Conservation (phyloP, 2,329 filamentous ascomycete species). For the Escovopsis sp. region DNA sequence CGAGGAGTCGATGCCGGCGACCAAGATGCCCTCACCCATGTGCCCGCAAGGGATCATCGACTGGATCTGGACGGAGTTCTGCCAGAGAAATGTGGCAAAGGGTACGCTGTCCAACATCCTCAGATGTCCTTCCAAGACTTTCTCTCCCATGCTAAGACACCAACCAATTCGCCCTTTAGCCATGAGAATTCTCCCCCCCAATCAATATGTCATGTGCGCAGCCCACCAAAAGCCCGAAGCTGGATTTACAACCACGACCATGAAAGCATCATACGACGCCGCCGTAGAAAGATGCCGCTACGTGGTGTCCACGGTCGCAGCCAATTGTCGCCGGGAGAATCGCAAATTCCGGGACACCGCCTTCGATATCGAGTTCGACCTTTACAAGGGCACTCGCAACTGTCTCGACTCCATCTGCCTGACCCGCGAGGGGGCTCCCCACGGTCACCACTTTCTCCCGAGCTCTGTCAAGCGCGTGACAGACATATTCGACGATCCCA, state of each 20-base stretch:
- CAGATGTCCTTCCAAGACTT: too few species aligned
- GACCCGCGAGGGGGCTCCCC: constrained; percentile 14
- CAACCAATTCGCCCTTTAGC: too few species aligned
- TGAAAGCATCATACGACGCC: constrained; percentile 56
- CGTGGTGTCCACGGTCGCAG: constrained; percentile 47
- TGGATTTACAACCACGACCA: constrained; percentile 36
- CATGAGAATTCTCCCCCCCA: too few species aligned
- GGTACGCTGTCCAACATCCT: too few species aligned
- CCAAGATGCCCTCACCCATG: too few species aligned
- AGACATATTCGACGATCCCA: constrained; percentile 63
- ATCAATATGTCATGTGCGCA: too few species aligned
- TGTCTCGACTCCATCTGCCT: constrained; percentile 30
- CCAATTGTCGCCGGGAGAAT: constrained; percentile 60
- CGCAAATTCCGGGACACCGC: constrained; percentile 78
- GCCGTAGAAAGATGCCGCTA: constrained; percentile 53
- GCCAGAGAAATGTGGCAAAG: too few species aligned
- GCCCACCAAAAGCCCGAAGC: constrained; percentile 24
- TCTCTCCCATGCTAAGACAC: too few species aligned
- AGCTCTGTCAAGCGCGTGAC: constrained; percentile 51
- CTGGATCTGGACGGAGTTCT: too few species aligned
- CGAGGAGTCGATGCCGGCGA: too few species aligned
- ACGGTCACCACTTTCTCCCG: constrained; percentile 24
- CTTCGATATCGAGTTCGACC: constrained; percentile 69
- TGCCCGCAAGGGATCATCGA: too few species aligned
- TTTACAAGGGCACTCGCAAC: constrained; percentile 43